Evolutionary conservation across 2,329 filamentous ascomycete species (phyloP).

Genomic region (Aspergillus sp.): DNA sequence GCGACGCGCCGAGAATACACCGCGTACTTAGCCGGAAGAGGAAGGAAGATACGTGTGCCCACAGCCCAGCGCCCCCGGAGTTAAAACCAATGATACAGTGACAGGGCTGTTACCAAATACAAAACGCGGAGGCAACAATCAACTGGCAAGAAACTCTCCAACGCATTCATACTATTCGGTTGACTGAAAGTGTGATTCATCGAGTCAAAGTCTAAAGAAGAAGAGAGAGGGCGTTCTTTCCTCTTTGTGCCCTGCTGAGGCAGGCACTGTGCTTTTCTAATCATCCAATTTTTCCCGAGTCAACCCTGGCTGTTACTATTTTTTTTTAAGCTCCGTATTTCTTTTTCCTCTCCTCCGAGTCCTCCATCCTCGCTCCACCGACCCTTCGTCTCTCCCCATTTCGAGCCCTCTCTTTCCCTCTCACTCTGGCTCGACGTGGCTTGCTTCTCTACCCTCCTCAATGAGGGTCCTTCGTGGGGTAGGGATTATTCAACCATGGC

Average conservation of each 20-base stretch:
- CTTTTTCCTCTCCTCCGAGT: conserved; percentile 11
- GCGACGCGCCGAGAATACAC: conserved; percentile 6
- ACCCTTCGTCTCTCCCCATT: conserved; percentile 12
- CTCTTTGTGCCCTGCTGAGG: background rate
- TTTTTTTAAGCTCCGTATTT: conserved; percentile 10
- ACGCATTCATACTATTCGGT: background rate
- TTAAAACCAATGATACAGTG: background rate
- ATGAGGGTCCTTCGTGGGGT: conserved; percentile 38
- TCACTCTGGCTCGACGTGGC: conserved; percentile 22
- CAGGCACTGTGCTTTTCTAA: background rate
- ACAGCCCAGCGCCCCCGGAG: background rate
- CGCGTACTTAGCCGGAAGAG: background rate
- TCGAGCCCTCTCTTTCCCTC: conserved; percentile 9
- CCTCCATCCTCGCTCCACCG: conserved; percentile 7
- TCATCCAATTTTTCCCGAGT: background rate
- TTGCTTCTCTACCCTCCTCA: conserved; percentile 18
- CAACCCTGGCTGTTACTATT: background rate
- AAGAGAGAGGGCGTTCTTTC: background rate
- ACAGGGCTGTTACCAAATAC: background rate
- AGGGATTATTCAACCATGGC: conserved; percentile 39
- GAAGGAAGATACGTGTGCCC: background rate
- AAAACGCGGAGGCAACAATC: conserved; percentile 6
- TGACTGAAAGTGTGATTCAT: background rate
- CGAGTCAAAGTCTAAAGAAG: background rate
- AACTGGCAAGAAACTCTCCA: background rate